Base-by-base conservation (phyloP, 1,139 yeast species). In the Wickerhamomyces sp. region DNA sequence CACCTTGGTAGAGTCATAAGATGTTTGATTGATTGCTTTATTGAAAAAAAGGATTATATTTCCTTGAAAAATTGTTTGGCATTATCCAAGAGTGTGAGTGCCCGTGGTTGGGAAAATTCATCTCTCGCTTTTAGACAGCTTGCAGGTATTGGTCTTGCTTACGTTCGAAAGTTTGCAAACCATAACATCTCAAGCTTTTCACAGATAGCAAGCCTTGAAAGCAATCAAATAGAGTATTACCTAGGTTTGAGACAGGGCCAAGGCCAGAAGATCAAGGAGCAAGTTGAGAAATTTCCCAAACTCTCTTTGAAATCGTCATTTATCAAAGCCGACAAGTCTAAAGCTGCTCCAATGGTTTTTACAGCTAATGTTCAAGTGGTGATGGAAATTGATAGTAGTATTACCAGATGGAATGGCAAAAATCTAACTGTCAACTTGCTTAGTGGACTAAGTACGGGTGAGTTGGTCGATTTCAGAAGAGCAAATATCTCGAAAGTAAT, bases 71-170 rank as follows among this genome's bases (percentile, higher is more conserved):
- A 58, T 32, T 51, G 70, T 10, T 49, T 74, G 8, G 57, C 55
- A 29, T 45, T 74, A 10, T 47, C 55, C 3, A 54, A 76, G 38
- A 66, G 71, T 33, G 42, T 72, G 3, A 51, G 53, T 33, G 72
- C 72, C 0, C 63, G 58, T 41, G 63, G 76, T 17, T 74, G 81
- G 81, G 78, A 72, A 46, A 67, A 64, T 35, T 54, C 69, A 0
- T 57, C 71, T 0, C 59, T 64, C 48, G 66, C 66, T 9, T 51
- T 74, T 20, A 58, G 67, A 38, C 80, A 75, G 41, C 42, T 74
- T 15, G 68, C 67, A 20, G 70, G 70, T 5, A 53, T 75, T 19
- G 76, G 74, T 0, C 44, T 65, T 3, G 65, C 60, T 0, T 59
- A 65, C 19, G 64, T 70, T 0, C 58, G 65, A 35, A 66, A 61